These are phyloP conservation scores for Juncus effusus DNA, from an alignment of 176 grass and related monocot species.

Conservation along the genomic window DNA sequence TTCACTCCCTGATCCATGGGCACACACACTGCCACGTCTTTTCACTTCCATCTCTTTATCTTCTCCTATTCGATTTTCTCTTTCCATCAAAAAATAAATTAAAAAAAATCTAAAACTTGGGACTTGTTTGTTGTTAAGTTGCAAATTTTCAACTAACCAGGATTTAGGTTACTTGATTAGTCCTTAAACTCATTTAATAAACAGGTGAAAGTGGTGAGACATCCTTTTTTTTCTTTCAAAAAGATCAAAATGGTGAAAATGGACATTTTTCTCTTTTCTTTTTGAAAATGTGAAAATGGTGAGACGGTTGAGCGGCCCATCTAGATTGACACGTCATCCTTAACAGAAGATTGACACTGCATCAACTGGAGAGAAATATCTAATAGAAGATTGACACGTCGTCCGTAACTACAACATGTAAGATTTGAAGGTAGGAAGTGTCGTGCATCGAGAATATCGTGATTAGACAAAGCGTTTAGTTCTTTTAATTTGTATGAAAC, in stretches of 20 bases:
- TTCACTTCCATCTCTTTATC: not conserved
- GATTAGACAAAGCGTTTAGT: constrained; percentile 2
- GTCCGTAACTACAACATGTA: not conserved
- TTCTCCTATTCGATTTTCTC: not conserved
- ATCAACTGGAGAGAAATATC: too few species aligned
- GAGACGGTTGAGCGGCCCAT: constrained; percentile 23
- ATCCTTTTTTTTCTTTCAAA: constrained; percentile 7
- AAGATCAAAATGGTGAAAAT: not conserved
- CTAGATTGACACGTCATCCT: not conserved
- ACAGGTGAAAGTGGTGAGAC: not conserved
- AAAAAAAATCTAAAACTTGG: too few species aligned
- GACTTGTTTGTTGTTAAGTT: too few species aligned
- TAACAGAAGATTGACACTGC: not conserved
- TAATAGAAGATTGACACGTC: not conserved
- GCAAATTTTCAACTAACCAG: not conserved
- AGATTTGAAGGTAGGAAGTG: not conserved
- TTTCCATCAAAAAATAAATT: not conserved
- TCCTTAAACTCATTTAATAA: not conserved
- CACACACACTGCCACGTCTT: constrained; percentile 40
- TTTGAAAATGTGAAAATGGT: constrained; percentile 1
- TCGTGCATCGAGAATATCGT: constrained; percentile 7
- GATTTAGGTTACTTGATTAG: not conserved
- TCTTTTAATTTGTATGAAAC: not conserved
- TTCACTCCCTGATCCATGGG: constrained; percentile 39
- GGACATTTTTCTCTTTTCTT: too few species aligned